Conservation (phyloP, 345 rosid species). For the Carallia pectinifolia region DNA sequence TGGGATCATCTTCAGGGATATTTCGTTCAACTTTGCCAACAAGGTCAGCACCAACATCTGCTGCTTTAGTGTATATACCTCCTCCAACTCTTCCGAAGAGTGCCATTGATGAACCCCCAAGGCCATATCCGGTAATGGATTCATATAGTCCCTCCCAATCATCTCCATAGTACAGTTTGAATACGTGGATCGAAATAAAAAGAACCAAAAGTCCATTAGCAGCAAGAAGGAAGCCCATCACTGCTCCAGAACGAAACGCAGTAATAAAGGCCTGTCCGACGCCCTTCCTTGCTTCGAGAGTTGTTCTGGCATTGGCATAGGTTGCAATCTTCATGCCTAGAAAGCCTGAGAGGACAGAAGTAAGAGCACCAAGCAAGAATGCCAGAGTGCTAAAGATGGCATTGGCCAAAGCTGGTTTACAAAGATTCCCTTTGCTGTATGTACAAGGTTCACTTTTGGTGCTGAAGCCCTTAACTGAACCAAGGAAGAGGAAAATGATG, state of each 20-base stretch:
- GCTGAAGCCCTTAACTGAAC: slow-evolving; percentile 70
- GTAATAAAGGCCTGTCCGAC: slow-evolving; percentile 62
- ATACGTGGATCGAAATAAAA: slow-evolving; percentile 46
- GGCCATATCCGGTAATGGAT: slow-evolving; percentile 69
- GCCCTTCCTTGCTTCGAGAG: slow-evolving; percentile 62
- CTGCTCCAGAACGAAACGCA: slow-evolving; percentile 64
- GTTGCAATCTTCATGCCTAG: slow-evolving; percentile 78
- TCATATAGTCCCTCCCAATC: slow-evolving; percentile 77
- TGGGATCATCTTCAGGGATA: slow-evolving; percentile 66
- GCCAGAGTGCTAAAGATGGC: slow-evolving; percentile 61
- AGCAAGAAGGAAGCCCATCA: slow-evolving; percentile 75
- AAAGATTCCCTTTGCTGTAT: slow-evolving; percentile 46
- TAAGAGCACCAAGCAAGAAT: slow-evolving; percentile 66
- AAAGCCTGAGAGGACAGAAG: slow-evolving; percentile 65
- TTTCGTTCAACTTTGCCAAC: slow-evolving; percentile 65
- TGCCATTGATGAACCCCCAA: slow-evolving; percentile 71
- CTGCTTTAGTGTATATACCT: slow-evolving; percentile 65
- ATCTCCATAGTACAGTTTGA: slow-evolving; percentile 62
- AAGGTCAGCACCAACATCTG: slow-evolving; percentile 71
- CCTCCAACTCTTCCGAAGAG: slow-evolving; percentile 74
- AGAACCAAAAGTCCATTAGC: slow-evolving; percentile 71
- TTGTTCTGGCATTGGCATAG: slow-evolving; percentile 68
- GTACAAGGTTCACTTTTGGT: slow-evolving; percentile 59
- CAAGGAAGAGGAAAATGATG: slow-evolving; percentile 62
- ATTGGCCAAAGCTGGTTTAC: slow-evolving; percentile 66